These are phyloP conservation scores for Amaranthus palmeri DNA, from an alignment of 148 eudicot genomes.

Conservation along the genomic window DNA sequence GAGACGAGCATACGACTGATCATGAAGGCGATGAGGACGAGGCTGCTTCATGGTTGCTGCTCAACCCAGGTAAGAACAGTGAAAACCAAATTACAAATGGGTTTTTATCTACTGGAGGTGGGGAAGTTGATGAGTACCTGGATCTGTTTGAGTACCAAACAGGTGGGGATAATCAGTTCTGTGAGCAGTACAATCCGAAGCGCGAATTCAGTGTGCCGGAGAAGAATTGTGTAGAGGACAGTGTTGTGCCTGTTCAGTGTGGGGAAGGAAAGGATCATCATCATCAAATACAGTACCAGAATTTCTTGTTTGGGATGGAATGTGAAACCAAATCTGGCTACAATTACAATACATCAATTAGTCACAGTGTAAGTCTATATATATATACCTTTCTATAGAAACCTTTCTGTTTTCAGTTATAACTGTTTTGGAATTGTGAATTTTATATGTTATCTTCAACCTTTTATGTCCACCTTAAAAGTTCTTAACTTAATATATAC, in stretches of 20 bases:
- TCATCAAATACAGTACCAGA: conserved; percentile 29
- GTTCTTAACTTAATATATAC: neutral
- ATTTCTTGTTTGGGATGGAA: conserved; percentile 46
- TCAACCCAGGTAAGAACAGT: conserved; percentile 49
- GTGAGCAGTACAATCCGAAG: conserved; percentile 34
- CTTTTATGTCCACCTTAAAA: neutral
- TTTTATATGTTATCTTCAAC: neutral
- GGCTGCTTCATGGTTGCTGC: conserved; percentile 75
- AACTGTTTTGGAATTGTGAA: neutral
- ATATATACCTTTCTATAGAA: neutral
- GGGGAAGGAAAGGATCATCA: conserved; percentile 29
- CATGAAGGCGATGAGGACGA: conserved; percentile 65
- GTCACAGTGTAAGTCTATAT: conserved; percentile 57
- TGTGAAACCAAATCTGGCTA: conserved; percentile 44
- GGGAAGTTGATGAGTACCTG: conserved; percentile 60
- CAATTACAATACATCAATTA: conserved; percentile 40
- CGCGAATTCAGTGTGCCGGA: conserved; percentile 38
- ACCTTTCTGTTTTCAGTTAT: neutral
- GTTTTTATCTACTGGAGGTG: conserved; percentile 35
- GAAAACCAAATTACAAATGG: conserved; percentile 28
- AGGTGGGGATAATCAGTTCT: conserved; percentile 37
- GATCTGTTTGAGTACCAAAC: conserved; percentile 58
- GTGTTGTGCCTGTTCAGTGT: conserved; percentile 59
- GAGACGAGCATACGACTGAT: conserved; percentile 30
- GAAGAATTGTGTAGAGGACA: conserved; percentile 43